These are phyloP conservation scores for Termitomyces sp. DNA, from an alignment of 768 basidiomycete species.

Conservation along the genomic window DNA sequence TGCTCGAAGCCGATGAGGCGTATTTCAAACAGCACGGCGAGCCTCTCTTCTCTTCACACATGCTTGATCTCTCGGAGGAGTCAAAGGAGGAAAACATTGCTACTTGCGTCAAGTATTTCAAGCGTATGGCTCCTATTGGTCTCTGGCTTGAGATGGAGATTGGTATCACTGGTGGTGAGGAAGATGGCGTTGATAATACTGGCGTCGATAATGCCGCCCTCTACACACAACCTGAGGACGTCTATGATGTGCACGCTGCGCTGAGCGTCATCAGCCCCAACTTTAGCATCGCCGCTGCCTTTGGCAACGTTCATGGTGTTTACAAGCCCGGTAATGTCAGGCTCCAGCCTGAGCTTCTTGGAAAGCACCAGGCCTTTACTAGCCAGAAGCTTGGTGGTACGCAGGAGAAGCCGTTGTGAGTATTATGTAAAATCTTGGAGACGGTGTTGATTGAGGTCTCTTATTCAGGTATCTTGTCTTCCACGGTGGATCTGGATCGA, in stretches of 20 bases:
- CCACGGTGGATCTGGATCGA: slow-evolving; percentile 99
- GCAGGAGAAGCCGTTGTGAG: slow-evolving; percentile 76
- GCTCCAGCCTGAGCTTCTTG: slow-evolving; percentile 85
- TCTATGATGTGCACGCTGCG: slow-evolving; percentile 88
- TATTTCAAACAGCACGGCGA: slow-evolving; percentile 89
- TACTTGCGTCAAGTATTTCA: slow-evolving; percentile 90
- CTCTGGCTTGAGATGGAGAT: slow-evolving; percentile 99
- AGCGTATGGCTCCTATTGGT: slow-evolving; percentile 87
- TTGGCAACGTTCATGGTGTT: slow-evolving; percentile 98
- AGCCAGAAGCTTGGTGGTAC: slow-evolving; percentile 60
- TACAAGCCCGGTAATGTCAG: slow-evolving; percentile 99
- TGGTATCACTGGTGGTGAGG: slow-evolving; percentile 99
- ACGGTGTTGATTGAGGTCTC: background rate
- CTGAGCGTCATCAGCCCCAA: slow-evolving; percentile 80
- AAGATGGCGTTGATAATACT: slow-evolving; percentile 99
- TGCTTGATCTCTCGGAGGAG: slow-evolving; percentile 96
- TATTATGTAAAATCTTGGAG: slow-evolving; percentile 3
- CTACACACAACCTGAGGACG: slow-evolving; percentile 97
- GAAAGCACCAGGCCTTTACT: slow-evolving; percentile 83
- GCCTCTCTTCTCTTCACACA: slow-evolving; percentile 93
- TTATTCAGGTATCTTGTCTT: slow-evolving; percentile 86
- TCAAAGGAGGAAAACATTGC: slow-evolving; percentile 91
- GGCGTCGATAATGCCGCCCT: slow-evolving; percentile 87
- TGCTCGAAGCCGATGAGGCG: slow-evolving; percentile 93
- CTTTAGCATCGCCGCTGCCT: slow-evolving; percentile 97